Conservation (phyloP, 2,329 filamentous ascomycete species). For the Harringtonia lauricola region DNA sequence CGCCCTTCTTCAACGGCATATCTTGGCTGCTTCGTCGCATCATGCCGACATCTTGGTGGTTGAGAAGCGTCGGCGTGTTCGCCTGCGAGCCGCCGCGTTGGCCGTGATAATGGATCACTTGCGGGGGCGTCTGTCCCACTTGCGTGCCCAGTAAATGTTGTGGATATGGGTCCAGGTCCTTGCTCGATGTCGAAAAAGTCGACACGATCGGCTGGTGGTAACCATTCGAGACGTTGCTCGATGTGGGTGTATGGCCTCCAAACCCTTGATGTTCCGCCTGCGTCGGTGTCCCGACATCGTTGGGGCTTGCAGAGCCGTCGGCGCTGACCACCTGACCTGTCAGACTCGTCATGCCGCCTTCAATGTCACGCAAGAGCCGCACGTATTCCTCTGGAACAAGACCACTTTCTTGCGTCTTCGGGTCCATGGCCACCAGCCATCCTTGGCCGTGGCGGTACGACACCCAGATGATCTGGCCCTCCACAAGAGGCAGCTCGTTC, state of each 20-base stretch:
- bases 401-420: slow-evolving; percentile 86
- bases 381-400: slow-evolving; percentile 96
- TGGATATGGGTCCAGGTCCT: slow-evolving; percentile 57
- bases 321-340: slow-evolving; percentile 37
- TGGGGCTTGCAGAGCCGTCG: slow-evolving; percentile 40
- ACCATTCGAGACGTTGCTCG: slow-evolving; percentile 41
- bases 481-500: slow-evolving; percentile 83
- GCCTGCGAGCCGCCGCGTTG: slow-evolving; percentile 57
- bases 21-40: slow-evolving; percentile 40
- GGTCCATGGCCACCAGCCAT: slow-evolving; percentile 94
- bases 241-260: slow-evolving; percentile 33
- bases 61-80: slow-evolving; percentile 48
- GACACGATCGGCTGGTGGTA: slow-evolving; percentile 59
- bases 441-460: slow-evolving; percentile 94
- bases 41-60: slow-evolving; percentile 36
- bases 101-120: slow-evolving; percentile 57
- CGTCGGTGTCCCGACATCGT: slow-evolving; percentile 49
- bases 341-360: slow-evolving; percentile 72
- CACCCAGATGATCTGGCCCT: slow-evolving; percentile 94
- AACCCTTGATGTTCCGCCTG: slow-evolving; percentile 43
- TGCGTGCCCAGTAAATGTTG: slow-evolving; percentile 53
- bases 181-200: slow-evolving; percentile 60
- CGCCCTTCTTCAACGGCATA: slow-evolving; percentile 22
- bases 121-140: slow-evolving; percentile 50
- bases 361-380: slow-evolving; percentile 80